Base-by-base conservation (phyloP, 176 grass and related monocot genomes). In the Puya raimondii region DNA sequence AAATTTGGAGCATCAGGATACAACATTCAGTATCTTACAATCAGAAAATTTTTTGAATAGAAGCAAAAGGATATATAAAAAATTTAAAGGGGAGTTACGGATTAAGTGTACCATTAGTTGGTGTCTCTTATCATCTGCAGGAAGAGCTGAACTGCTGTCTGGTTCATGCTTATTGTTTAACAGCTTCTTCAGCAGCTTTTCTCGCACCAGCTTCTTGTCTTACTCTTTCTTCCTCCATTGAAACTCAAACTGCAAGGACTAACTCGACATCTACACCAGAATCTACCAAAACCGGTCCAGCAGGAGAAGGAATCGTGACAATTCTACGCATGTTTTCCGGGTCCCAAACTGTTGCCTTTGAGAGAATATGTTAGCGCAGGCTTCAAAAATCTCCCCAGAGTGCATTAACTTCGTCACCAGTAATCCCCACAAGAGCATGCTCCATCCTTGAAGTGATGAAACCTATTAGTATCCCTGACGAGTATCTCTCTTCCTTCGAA, bases 161-260 rank as follows among this genome's bases (percentile, higher is more conserved):
- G 29, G 18, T 48, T 77, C 75, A 69, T 42, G 56, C 54, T 48
- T 26, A 64, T 52, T 69, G 65, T 23, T 77, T 69, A 29, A 42
- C 8, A 77, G 53, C 42, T 17, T 77, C 75, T 3, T 69, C 75
- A 9, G 52, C 51, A 18, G 75, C 52, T 53, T 77, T 69, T 69
- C 63, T 69, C 25, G 75, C 75, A 18, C 86, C 84, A 51, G 95
- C 87, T 50, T 99, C 95, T 78, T 91, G 95, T 64, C 90, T 87
- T 63, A 85, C 95, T 50, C 95, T 77, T 68, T 99, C 95, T 69
- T 99, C 95, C 77, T 99, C 95, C 95, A 99, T 99, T 65, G 95
- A 99, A 52, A 94, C 75, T 50, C 95, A 83, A 51, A 99, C 73
- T 11, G 95, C 95, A 27, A 99, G 80, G 21, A 84, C 95, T 72